Evolutionary conservation across 2,329 filamentous ascomycete genomes (phyloP), one percentile per base, ranked within the genome.

Genomic region (Fusarium longipes): DNA sequence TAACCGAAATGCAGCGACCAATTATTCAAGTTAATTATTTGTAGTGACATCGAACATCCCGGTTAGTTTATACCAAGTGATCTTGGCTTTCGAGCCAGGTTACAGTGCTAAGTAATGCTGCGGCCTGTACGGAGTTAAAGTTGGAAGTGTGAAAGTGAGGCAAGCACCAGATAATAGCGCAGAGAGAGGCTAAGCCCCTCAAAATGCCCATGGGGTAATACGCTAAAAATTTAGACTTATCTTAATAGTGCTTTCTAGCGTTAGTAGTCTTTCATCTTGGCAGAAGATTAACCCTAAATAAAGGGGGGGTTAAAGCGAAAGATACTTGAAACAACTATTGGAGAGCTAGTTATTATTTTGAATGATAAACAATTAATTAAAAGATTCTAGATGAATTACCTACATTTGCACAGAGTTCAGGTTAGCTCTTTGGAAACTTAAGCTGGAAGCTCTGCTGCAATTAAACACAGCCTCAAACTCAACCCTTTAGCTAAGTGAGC

Each of bases 81-180:
- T 38, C 8, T 14, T 20, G 24, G 14, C 11, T 6, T 14, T 17
- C n/a, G 20, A 32, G 2, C 24, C 6, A 14, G 20, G 18, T n/a
- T 24, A 7, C 17, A 20, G 4, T 49, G 22, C 17, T 14, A 36
- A 32, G 22, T 11, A 12, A 17, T 18, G 6, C 17, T 14, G n/a
- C 8, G 0, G n/a, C 1, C 18, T 27, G 0, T 8, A 5, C n/a
- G n/a, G n/a, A n/a, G n/a, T n/a, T n/a, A 1, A 8, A 25, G 33
- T 11, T 18, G 17, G 10, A 15, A 25, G 8, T n/a, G n/a, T 25
- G 8, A 18, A 49, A 27, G 32, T 38, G 8, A 49, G 22, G 44
- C 17, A 14, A 25, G 10, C 12, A 40, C 17, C 15, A 10, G 17
- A 22, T 22, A 17, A 42, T 18, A 5, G 11, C 24, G 25, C 20